Evolutionary conservation across 495 filamentous ascomycete species (phyloP).

Genomic region (Neurospora cerealis): DNA sequence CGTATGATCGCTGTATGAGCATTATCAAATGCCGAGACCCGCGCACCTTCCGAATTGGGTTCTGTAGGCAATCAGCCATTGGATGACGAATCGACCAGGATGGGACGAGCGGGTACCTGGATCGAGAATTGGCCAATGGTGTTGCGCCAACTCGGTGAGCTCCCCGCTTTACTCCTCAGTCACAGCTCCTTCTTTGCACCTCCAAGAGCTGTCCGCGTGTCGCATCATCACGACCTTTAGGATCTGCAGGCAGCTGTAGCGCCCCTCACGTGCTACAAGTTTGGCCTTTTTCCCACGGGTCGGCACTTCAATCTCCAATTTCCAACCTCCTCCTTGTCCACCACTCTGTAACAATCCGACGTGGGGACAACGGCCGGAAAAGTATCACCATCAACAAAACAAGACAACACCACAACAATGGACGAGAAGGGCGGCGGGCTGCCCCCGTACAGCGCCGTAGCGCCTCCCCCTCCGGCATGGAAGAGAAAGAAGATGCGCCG

Average conservation of each 20-base stretch:
- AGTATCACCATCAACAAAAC: neutral
- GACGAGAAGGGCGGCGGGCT: slow-evolving; percentile 13
- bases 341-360: neutral
- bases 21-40: neutral
- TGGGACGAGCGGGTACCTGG: neutral
- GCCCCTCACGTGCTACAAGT: neutral
- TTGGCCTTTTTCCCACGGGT: neutral
- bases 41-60: neutral
- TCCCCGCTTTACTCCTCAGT: neutral
- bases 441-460: slow-evolving; percentile 12
- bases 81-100: neutral
- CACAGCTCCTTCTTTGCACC: neutral
- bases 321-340: neutral
- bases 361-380: neutral
- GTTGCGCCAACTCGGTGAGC: neutral
- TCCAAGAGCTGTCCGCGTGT: neutral
- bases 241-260: neutral
- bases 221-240: neutral
- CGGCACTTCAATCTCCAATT: neutral
- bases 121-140: neutral
- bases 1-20: neutral
- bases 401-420: slow-evolving; percentile 5
- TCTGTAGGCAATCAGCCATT: neutral
- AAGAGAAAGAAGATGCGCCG: slow-evolving; percentile 18
- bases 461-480: slow-evolving; percentile 9